Evolutionary conservation across 352 stramenopile species (phyloP).

Genomic region (Phytophthora sojae): DNA sequence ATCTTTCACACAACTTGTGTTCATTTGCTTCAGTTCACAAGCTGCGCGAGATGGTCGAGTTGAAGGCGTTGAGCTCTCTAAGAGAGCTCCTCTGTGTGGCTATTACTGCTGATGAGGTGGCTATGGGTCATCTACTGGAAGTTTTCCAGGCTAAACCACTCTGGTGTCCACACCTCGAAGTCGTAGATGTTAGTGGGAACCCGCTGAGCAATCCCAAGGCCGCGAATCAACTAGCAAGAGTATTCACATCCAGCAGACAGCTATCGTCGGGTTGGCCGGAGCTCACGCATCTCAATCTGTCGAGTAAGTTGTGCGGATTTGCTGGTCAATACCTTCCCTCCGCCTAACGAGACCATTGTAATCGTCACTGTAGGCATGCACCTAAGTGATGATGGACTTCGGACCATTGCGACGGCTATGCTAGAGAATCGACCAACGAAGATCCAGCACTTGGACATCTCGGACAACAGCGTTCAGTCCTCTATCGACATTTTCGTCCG

Average conservation of each 20-base stretch:
- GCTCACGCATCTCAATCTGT: slow-evolving; percentile 37
- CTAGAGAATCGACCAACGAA: slow-evolving; percentile 6
- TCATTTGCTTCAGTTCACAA: slow-evolving; percentile 37
- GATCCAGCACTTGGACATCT: slow-evolving; percentile 44
- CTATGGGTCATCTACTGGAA: slow-evolving; percentile 31
- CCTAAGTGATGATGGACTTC: slow-evolving; percentile 37
- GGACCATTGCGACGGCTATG: slow-evolving; percentile 26
- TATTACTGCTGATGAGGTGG: slow-evolving; percentile 37
- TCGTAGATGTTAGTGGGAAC: slow-evolving; percentile 40
- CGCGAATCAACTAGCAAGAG: slow-evolving; percentile 19
- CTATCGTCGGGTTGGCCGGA: slow-evolving; percentile 20
- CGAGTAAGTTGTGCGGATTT: slow-evolving; percentile 24
- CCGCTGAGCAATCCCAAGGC: slow-evolving; percentile 28
- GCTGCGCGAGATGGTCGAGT: slow-evolving; percentile 38
- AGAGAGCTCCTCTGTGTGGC: slow-evolving; percentile 50
- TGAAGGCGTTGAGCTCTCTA: slow-evolving; percentile 24
- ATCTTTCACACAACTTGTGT: slow-evolving; percentile 58
- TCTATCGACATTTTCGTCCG: slow-evolving; percentile 40
- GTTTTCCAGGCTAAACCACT: slow-evolving; percentile 25
- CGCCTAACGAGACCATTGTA: not conserved
- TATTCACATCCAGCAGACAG: slow-evolving; percentile 15
- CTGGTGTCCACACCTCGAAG: slow-evolving; percentile 27
- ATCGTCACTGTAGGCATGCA: slow-evolving; percentile 31
- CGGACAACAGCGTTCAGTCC: slow-evolving; percentile 36
- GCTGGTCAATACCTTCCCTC: not conserved